These are phyloP conservation scores for Eimeria necatrix DNA, from an alignment of 169 alveolate species.

Conservation along the genomic window DNA sequence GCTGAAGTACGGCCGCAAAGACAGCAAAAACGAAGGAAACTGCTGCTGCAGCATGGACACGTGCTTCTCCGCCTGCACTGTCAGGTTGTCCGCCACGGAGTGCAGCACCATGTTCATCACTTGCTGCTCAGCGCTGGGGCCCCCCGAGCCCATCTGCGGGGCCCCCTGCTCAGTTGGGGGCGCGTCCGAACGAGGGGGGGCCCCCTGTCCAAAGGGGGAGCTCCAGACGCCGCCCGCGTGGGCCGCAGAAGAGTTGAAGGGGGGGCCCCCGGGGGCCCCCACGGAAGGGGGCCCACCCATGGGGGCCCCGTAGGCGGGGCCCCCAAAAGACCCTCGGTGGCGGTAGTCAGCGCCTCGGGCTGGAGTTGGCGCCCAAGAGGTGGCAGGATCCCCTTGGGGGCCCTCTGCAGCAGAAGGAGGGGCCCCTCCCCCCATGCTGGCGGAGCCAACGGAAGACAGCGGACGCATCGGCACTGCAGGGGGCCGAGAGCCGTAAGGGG, in stretches of 20 bases:
- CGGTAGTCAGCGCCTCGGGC: conserved; percentile 22
- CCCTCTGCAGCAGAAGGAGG: background rate
- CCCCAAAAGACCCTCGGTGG: background rate
- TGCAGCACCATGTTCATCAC: conserved; percentile 22
- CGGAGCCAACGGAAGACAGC: background rate
- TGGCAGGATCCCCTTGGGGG: background rate
- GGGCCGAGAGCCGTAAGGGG: conserved; percentile 1
- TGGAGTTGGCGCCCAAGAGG: background rate
- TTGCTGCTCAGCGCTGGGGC: conserved; percentile 33
- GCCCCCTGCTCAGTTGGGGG: background rate
- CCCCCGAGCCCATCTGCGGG: background rate
- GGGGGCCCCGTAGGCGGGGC: background rate
- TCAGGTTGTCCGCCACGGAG: conserved; percentile 5
- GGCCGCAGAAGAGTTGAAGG: background rate
- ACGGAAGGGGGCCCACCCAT: background rate
- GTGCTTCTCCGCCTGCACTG: conserved; percentile 14
- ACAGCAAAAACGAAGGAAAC: background rate
- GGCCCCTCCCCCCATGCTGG: too few species aligned
- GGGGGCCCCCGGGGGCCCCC: conserved; percentile 50
- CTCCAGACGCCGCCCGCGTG: conserved; percentile 21
- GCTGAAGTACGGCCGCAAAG: conserved; percentile 63
- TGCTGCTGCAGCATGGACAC: conserved; percentile 43
- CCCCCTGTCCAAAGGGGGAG: conserved; percentile 34
- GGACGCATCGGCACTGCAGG: background rate
- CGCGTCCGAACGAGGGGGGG: background rate